phyloP scores from a whole-genome alignment of 306 rosid genomes.

The Acacia melanoxylon region DNA sequence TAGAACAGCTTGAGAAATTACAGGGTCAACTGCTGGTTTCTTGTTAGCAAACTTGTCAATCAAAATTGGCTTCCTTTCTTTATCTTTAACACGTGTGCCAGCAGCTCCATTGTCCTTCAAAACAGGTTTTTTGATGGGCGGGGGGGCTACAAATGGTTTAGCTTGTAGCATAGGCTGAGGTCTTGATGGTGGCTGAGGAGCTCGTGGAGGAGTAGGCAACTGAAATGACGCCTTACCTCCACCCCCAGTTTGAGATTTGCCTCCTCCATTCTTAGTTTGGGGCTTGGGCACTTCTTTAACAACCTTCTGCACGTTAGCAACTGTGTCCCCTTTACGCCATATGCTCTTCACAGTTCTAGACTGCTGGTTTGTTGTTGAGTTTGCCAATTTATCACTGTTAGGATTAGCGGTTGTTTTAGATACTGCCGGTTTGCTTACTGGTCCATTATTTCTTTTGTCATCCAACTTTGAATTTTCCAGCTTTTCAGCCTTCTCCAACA shows the following conservation, averaged over 20 bases:
- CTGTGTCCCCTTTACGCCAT: conserved; percentile 94
- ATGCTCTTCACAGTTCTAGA: conserved; percentile 84
- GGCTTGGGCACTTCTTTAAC: conserved; percentile 61
- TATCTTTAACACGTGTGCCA: conserved; percentile 39
- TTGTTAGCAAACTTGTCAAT: conserved; percentile 89
- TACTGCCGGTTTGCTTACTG: conserved; percentile 46
- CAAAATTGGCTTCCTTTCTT: conserved; percentile 84
- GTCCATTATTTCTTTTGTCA: conserved; percentile 45
- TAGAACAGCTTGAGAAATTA: conserved; percentile 63
- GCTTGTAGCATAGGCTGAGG: conserved; percentile 72
- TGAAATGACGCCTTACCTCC: conserved; percentile 42
- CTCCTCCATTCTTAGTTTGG: conserved; percentile 36
- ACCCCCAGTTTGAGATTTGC: conserved; percentile 39
- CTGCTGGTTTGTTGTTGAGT: conserved; percentile 35
- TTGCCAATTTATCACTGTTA: conserved; percentile 28
- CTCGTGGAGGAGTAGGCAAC: conserved; percentile 41
- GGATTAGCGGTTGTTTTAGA: conserved; percentile 39
- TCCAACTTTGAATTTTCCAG: conserved; percentile 50
- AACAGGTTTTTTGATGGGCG: conserved; percentile 64
- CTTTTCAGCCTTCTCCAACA: conserved; percentile 93
- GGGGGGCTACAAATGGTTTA: conserved; percentile 68
- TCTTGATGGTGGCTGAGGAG: conserved; percentile 51
- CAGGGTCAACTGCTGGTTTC: conserved; percentile 68
- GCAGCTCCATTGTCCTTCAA: conserved; percentile 82
- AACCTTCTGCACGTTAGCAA: conserved; percentile 66